Evolutionary conservation across 2,329 filamentous ascomycete species (phyloP), one percentile per base, ranked within the genome.

Genomic region (Fusarium penzigii): DNA sequence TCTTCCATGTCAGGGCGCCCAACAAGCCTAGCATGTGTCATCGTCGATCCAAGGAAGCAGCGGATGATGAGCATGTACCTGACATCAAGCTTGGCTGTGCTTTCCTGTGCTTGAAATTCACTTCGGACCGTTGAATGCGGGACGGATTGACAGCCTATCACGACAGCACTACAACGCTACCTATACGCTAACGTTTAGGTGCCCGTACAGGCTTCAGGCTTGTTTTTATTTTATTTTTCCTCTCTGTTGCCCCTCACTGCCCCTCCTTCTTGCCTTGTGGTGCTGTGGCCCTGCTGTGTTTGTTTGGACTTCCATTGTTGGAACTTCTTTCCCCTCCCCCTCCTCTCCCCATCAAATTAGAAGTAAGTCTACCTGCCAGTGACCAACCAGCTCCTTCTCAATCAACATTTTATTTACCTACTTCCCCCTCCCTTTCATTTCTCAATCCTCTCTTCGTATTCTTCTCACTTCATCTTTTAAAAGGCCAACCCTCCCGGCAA

Each of bases 401-500:
- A 25, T 7, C 20, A 5, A 25, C 20, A 25, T 25, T 25, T 17
- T 49, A 48, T 51, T 49, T 56, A 46, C 51, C 44, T 53, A 45
- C 45, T 44, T 47, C 44, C 58, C 46, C 20, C 47, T 40, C 44
- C 40, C 43, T 14, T 49, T 59, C 51, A 48, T 5, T 25, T 7
- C 16, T 42, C 43, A 12, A 16, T 29, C 49, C 50, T 48, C 44
- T 53, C 44, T 29, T 41, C 41, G 7, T 42, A 12, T 46, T 25
- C 14, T 11, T 43, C 29, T 25, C 46, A 34, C 25, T 40, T 43
- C 46, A 17, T 29, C 32, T 44, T 48, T 34, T 14, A 3, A 3
- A 12, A 11, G 32, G 32, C 10, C 10, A 36, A 6, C 5, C 32
- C 3, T 36, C 3, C 32, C 5, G 13, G 5, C 32, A 12, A 3